Evolutionary conservation across 495 filamentous ascomycete species (phyloP).

Genomic region (Lasiosphaeris hirsuta): DNA sequence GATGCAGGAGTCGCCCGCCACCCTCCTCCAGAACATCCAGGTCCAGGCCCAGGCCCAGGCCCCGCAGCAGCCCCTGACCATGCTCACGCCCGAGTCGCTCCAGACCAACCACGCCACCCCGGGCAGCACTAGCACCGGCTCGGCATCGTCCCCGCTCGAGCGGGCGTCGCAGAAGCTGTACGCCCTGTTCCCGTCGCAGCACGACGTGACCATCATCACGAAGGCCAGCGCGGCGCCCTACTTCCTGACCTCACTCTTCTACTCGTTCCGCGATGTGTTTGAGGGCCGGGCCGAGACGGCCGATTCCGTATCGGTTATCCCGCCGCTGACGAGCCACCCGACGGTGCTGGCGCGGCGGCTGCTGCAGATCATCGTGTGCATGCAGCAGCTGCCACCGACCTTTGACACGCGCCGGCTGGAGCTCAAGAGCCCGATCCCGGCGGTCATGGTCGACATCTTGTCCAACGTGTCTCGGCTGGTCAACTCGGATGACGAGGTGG

Average conservation of each 20-base stretch:
- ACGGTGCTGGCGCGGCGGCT: constrained; percentile 43
- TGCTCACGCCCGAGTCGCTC: constrained; percentile 28
- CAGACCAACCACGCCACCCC: constrained; percentile 8
- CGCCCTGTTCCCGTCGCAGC: constrained; percentile 39
- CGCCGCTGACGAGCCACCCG: constrained; percentile 40
- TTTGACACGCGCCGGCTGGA: constrained; percentile 27
- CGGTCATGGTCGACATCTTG: constrained; percentile 35
- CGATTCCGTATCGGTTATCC: constrained; percentile 26
- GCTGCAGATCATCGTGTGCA: constrained; percentile 46
- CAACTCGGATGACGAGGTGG: constrained; percentile 48
- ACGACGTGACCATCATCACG: constrained; percentile 35
- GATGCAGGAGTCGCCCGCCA: constrained; percentile 22
- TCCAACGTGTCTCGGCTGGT: constrained; percentile 38
- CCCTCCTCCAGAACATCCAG: constrained; percentile 5
- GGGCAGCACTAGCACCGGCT: constrained; percentile 17
- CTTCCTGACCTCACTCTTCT: constrained; percentile 32
- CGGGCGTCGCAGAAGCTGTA: constrained; percentile 30
- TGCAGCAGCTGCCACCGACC: constrained; percentile 41
- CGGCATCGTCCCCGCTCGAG: constrained; percentile 12
- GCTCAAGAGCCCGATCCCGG: constrained; percentile 28
- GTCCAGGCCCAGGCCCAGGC: not conserved
- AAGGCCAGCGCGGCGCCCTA: constrained; percentile 25
- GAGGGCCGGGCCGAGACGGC: constrained; percentile 23
- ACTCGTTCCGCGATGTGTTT: constrained; percentile 20
- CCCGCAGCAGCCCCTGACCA: constrained; percentile 1